phyloP scores from a whole-genome alignment of 2,329 filamentous ascomycete genomes.

The Alternaria triticimaculans region DNA sequence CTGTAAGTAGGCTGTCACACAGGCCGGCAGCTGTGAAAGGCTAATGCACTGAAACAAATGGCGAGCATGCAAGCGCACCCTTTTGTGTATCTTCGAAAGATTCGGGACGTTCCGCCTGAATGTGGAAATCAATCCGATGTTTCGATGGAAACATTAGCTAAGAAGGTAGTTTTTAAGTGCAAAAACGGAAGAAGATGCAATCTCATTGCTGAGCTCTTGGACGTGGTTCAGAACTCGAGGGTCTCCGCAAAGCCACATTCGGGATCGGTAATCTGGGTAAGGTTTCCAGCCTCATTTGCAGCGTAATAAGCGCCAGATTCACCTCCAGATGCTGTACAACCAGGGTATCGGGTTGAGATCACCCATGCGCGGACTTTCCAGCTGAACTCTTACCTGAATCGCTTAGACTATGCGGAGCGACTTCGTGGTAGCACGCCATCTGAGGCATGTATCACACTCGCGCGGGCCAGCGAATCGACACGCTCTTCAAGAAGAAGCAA shows the following conservation, averaged over 20 bases:
- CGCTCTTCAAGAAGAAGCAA: background rate
- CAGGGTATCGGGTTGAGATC: background rate
- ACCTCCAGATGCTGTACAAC: background rate
- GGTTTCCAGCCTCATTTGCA: background rate
- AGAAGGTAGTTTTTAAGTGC: background rate
- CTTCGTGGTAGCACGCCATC: background rate
- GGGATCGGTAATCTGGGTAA: background rate
- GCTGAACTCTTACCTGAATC: background rate
- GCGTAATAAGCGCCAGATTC: background rate
- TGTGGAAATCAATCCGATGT: background rate
- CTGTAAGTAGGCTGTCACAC: background rate
- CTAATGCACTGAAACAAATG: background rate
- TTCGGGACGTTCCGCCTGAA: background rate
- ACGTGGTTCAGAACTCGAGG: background rate
- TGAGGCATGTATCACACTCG: background rate
- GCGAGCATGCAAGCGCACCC: background rate
- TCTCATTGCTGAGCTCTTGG: background rate
- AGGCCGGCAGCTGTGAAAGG: background rate
- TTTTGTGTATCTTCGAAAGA: background rate
- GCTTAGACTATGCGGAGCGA: background rate
- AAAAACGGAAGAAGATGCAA: background rate
- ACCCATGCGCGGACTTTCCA: background rate
- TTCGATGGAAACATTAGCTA: background rate
- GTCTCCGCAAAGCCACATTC: background rate
- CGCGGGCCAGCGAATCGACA: background rate